These are phyloP conservation scores for Cyclotella kingstonii DNA, from an alignment of 108 stramenopile genomes.

Conservation along the genomic window DNA sequence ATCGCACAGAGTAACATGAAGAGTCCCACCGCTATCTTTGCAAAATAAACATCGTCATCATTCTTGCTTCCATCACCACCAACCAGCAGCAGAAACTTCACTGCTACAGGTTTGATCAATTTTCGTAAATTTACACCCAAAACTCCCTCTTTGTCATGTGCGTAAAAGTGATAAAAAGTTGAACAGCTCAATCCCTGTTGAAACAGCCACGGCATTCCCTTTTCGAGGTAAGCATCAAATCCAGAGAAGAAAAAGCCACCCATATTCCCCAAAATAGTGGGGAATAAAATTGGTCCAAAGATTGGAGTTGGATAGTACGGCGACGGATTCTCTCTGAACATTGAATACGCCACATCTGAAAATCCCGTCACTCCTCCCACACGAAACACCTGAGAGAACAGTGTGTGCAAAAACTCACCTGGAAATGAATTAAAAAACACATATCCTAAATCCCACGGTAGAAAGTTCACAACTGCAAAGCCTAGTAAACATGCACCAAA, in stretches of 20 bases:
- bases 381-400: conserved; percentile 69
- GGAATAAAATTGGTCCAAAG: conserved; percentile 79
- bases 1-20: conserved; percentile 74
- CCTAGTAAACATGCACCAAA: conserved; percentile 57
- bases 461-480: conserved; percentile 60
- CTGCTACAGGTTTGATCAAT: conserved; percentile 18
- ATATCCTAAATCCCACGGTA: conserved; percentile 68
- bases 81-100: conserved; percentile 32
- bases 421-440: conserved; percentile 49
- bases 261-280: conserved; percentile 77
- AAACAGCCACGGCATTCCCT: conserved; percentile 77
- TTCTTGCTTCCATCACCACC: conserved; percentile 33
- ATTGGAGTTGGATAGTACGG: conserved; percentile 74
- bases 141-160: conserved; percentile 58
- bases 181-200: conserved; percentile 72
- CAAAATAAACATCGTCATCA: conserved; percentile 59
- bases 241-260: conserved; percentile 73
- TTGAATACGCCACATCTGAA: conserved; percentile 42
- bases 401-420: conserved; percentile 42
- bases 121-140: conserved; percentile 58
- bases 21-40: conserved; percentile 44
- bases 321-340: conserved; percentile 62
- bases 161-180: conserved; percentile 78
- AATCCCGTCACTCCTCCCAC: conserved; percentile 59
- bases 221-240: conserved; percentile 62